These are phyloP conservation scores for Penicillium sp. DNA, from an alignment of 2,329 filamentous ascomycete species.

Conservation along the genomic window DNA sequence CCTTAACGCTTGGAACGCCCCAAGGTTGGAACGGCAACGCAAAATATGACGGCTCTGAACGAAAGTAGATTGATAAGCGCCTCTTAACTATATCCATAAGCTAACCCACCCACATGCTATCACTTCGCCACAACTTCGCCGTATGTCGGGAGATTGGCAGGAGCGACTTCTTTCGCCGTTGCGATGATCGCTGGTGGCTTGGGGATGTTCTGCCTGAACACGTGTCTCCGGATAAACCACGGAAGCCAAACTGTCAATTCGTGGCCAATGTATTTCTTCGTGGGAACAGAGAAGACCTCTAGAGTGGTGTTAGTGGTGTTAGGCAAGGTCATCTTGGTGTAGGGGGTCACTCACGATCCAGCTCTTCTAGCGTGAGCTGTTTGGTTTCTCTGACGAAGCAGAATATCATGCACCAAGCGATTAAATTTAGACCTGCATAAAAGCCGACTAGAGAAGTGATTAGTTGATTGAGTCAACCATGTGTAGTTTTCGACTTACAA, in stretches of 20 bases:
- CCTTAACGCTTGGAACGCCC: no score
- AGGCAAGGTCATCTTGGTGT: neutral
- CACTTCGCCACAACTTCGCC: neutral
- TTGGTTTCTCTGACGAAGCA: constrained; percentile 59
- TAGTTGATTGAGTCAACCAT: neutral
- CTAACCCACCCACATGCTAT: neutral
- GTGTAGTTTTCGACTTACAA: constrained; percentile 47
- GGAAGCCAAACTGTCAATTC: constrained; percentile 59
- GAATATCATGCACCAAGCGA: constrained; percentile 66
- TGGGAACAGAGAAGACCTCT: constrained; percentile 59
- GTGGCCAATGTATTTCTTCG: constrained; percentile 56
- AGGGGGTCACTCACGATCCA: constrained; percentile 22
- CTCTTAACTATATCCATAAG: no score
- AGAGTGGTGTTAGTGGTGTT: constrained; percentile 50
- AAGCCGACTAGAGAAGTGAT: constrained; percentile 38
- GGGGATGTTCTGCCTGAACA: constrained; percentile 51
- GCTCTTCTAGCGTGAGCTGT: constrained; percentile 46
- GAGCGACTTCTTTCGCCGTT: constrained; percentile 10
- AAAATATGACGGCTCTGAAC: no score
- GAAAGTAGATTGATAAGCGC: no score
- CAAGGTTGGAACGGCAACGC: no score
- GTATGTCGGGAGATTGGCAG: neutral
- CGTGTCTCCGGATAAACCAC: constrained; percentile 61
- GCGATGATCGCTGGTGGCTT: constrained; percentile 27
- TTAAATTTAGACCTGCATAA: constrained; percentile 55